Evolutionary conservation across 371 early-diverging fungal genomes (phyloP), one percentile per base, ranked within the genome.

Genomic region (Rozella allomycis): DNA sequence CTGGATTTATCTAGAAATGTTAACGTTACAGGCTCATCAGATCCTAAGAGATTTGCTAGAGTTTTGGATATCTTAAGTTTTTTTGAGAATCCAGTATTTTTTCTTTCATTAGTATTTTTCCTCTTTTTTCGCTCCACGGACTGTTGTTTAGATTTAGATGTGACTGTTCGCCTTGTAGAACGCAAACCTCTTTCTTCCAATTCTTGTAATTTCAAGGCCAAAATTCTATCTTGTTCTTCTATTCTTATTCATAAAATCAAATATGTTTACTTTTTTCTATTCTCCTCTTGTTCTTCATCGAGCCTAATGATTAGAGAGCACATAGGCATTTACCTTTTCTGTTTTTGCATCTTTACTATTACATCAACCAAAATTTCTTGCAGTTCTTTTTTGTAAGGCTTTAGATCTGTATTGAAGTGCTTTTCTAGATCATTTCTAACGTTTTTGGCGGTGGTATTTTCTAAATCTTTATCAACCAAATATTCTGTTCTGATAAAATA

Each of bases 321-420:
- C n/a, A n/a, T n/a, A n/a, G n/a, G n/a, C n/a, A n/a, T n/a, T n/a
- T n/a, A n/a, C n/a, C n/a, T n/a, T n/a, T n/a, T n/a, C n/a, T n/a
- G n/a, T n/a, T n/a, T n/a, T n/a, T n/a, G n/a, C 17, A 30, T 13
- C 13, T 33, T 40, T 30, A 54, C 34, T 17, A 41, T 51, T 9
- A 51, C 20, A 0, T 40, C 29, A 5, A 48, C 26, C 20, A 61
- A 52, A 9, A 49, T 34, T 1, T 23, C 40, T 33, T 64, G 54
- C 9, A 68, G 28, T 17, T 59, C 54, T 16, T 49, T 37, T 31
- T 57, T 63, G 17, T 43, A 29, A 9, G 37, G 22, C 47, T 73
- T 86, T 29, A 87, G 49, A 0, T 69, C 73, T 14, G 55, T 46
- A n/a, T 85, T 87, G 37, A 86, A 73, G 0, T 70, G 78, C 21